Evolutionary conservation across 352 stramenopile genomes (phyloP).

Genomic region (Phytophthora pseudosyringae): DNA sequence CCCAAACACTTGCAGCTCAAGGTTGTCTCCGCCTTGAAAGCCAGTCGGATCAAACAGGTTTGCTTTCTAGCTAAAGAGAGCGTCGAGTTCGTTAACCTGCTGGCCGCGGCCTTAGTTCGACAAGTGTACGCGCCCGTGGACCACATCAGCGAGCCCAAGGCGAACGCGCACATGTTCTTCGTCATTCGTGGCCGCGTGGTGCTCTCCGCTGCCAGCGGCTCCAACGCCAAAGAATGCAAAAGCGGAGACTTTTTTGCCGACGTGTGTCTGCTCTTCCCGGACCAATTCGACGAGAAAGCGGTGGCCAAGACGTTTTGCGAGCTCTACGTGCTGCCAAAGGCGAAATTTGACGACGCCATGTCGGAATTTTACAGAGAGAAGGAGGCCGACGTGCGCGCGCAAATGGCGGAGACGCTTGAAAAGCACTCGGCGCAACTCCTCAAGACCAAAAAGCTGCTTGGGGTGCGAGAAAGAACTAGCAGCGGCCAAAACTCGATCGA

Average conservation of each 20-base stretch:
- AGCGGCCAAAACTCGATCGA: conserved; percentile 25
- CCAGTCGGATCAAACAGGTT: conserved; percentile 64
- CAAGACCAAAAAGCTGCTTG: conserved; percentile 83
- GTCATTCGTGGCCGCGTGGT: conserved; percentile 66
- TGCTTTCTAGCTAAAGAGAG: conserved; percentile 78
- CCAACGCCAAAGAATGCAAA: conserved; percentile 55
- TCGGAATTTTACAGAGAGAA: conserved; percentile 51
- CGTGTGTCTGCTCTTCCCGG: conserved; percentile 55
- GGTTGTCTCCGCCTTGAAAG: conserved; percentile 61
- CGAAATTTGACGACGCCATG: conserved; percentile 61
- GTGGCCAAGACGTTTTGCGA: conserved; percentile 83
- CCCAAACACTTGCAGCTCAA: conserved; percentile 67
- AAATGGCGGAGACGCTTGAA: conserved; percentile 56
- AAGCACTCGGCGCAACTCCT: conserved; percentile 63
- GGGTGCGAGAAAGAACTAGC: conserved; percentile 34
- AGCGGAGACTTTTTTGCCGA: conserved; percentile 72
- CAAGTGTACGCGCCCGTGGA: conserved; percentile 65
- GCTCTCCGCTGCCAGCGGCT: conserved; percentile 52
- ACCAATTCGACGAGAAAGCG: conserved; percentile 49
- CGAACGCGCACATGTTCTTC: conserved; percentile 84
- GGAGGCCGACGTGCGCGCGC: conserved; percentile 28
- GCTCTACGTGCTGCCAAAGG: conserved; percentile 73
- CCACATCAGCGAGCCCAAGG: conserved; percentile 74
- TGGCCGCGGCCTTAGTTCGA: conserved; percentile 54
- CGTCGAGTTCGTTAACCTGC: conserved; percentile 67